Evolutionary conservation across 202 grass and related monocot species (phyloP).

Genomic region (Zoysia matrella): DNA sequence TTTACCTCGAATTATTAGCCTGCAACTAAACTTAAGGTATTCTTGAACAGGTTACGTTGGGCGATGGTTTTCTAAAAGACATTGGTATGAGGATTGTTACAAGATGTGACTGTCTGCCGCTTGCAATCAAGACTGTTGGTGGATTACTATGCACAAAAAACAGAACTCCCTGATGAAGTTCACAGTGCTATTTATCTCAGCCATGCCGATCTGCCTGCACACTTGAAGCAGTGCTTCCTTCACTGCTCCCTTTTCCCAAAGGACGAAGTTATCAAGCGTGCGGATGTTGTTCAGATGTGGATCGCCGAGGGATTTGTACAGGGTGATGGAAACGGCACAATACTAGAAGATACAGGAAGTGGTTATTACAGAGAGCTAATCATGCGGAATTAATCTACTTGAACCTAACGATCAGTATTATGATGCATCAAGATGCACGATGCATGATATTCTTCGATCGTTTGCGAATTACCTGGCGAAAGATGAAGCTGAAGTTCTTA

Average conservation of each 20-base stretch:
- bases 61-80: conserved; percentile 10
- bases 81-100: conserved; percentile 42
- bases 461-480: conserved; percentile 31
- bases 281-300: conserved; percentile 39
- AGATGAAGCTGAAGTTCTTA: conserved; percentile 25
- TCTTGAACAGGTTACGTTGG: conserved; percentile 21
- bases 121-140: conserved; percentile 45
- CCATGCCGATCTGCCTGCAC: conserved; percentile 28
- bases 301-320: conserved; percentile 42
- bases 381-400: conserved; percentile 34
- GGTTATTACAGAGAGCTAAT: conserved; percentile 41
- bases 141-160: conserved; percentile 44
- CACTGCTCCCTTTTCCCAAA: conserved; percentile 44
- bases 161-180: conserved; percentile 16
- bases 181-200: conserved; percentile 37
- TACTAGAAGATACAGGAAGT: conserved; percentile 28
- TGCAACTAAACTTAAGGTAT: not conserved
- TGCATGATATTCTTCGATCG: conserved; percentile 53
- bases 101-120: conserved; percentile 50
- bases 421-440: conserved; percentile 17
- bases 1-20: not conserved
- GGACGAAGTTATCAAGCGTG: conserved; percentile 9
- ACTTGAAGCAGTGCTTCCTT: conserved; percentile 47
- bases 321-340: not conserved
- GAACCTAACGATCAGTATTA: not conserved